Evolutionary conservation across 2,329 filamentous ascomycete genomes (phyloP).

Genomic region (Mycocentrospora acerina): DNA sequence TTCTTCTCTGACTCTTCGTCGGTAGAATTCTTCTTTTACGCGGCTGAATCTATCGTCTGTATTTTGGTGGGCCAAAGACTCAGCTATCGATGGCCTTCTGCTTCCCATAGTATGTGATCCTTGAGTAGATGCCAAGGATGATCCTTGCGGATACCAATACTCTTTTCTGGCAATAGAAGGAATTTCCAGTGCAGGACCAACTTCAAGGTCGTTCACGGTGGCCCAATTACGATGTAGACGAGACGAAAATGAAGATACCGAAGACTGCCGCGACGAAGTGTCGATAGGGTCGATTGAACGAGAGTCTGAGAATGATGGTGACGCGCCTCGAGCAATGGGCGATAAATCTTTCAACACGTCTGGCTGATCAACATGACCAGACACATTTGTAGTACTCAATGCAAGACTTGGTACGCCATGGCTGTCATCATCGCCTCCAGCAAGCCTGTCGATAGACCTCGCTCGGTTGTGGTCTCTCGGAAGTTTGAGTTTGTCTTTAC

Average conservation of each 20-base stretch:
- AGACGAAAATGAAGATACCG: constrained; percentile 42
- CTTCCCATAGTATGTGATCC: constrained; percentile 10
- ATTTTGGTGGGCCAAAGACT: constrained; percentile 19
- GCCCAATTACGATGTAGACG: constrained; percentile 29
- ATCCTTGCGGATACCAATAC: constrained; percentile 1
- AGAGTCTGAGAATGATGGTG: constrained; percentile 49
- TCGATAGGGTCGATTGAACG: constrained; percentile 21
- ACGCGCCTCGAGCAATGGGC: constrained; percentile 35
- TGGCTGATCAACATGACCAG: constrained; percentile 60
- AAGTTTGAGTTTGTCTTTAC: constrained; percentile 44
- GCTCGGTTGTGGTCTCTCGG: constrained; percentile 54
- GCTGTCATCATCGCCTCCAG: constrained; percentile 62
- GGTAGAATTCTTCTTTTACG: constrained; percentile 43
- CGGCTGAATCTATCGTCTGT: constrained; percentile 37
- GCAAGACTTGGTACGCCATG: constrained; percentile 65
- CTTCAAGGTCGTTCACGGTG: constrained; percentile 25
- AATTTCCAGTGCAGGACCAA: constrained; percentile 20
- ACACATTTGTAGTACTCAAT: constrained; percentile 62
- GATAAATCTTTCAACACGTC: constrained; percentile 47
- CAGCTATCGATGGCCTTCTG: constrained; percentile 9
- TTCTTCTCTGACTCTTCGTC: constrained; percentile 37
- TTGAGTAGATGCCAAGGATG: not conserved
- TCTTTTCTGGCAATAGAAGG: constrained; percentile 10
- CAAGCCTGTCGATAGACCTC: constrained; percentile 64
- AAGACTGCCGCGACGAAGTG: constrained; percentile 42